Evolutionary conservation across 1,284 basidiomycete genomes (phyloP).

Genomic region (Marasmius tenuissimus): DNA sequence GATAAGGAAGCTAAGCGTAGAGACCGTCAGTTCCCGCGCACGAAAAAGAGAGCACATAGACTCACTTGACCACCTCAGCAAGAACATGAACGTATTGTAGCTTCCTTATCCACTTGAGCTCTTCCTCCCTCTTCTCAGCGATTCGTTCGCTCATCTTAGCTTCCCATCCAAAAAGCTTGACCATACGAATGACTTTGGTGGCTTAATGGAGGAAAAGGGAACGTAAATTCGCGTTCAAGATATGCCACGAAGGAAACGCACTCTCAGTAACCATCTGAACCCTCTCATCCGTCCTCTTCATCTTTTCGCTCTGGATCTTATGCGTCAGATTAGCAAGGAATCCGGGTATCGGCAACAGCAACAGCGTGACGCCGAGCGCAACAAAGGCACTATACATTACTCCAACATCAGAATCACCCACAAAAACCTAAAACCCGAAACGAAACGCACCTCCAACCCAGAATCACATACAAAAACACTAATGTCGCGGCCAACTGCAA

Average conservation of each 20-base stretch:
- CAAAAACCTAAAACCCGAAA: not conserved
- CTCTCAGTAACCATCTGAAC: constrained; percentile 43
- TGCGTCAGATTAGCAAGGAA: constrained; percentile 30
- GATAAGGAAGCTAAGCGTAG: constrained; percentile 48
- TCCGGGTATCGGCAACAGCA: constrained; percentile 49
- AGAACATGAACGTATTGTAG: constrained; percentile 41
- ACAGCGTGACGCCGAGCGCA: constrained; percentile 50
- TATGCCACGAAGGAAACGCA: constrained; percentile 20
- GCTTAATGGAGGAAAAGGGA: constrained; percentile 27
- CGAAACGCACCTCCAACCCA: constrained; percentile 34
- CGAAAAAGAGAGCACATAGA: constrained; percentile 21
- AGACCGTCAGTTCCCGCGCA: not conserved
- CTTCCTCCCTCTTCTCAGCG: constrained; percentile 53
- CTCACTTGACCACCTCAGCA: constrained; percentile 43
- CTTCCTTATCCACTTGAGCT: constrained; percentile 47
- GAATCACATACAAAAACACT: constrained; percentile 36
- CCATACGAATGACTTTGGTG: constrained; percentile 54
- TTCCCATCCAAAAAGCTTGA: constrained; percentile 77
- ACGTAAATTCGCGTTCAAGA: not conserved
- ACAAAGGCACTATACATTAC: constrained; percentile 40
- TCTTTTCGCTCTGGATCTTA: constrained; percentile 24
- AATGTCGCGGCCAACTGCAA: constrained; percentile 27
- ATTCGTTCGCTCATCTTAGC: constrained; percentile 51
- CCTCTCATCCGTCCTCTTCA: constrained; percentile 34
- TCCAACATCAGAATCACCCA: not conserved